phyloP scores from a whole-genome alignment of 768 basidiomycete genomes.

The Leucocoprinus leucothites region DNA sequence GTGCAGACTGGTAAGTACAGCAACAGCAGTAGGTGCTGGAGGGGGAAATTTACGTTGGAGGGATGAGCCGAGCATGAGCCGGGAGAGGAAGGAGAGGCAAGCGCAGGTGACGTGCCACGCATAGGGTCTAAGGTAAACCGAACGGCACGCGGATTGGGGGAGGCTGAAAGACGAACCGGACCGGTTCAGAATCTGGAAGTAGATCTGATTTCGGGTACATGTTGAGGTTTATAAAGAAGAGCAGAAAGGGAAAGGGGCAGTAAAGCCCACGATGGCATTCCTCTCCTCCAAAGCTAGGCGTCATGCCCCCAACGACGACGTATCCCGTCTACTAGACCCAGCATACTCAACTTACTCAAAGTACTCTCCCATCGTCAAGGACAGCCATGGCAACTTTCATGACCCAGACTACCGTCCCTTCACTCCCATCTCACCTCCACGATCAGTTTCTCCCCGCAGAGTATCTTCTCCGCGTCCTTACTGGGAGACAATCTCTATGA shows the following conservation, averaged over 20 bases:
- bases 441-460: not conserved
- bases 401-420: constrained; percentile 19
- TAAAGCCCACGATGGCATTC: constrained; percentile 5
- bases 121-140: not conserved
- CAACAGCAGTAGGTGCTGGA: no score
- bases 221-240: not conserved
- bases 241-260: not conserved
- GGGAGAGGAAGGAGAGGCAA: not conserved
- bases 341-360: constrained; percentile 13
- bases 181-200: not conserved
- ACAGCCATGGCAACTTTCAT: constrained; percentile 17
- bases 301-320: constrained; percentile 9
- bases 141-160: constrained; percentile 11
- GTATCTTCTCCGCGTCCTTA: constrained; percentile 4
- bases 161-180: not conserved
- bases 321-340: constrained; percentile 18
- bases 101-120: not conserved
- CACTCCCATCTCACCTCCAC: constrained; percentile 12
- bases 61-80: not conserved
- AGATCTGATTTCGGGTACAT: not conserved
- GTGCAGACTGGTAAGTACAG: no score
- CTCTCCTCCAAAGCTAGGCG: constrained; percentile 9
- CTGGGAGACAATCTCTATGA: constrained; percentile 11
- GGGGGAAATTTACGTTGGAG: no score
- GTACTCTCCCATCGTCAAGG: constrained; percentile 6